Percentiles rank a stretch among this genome's conserved stretches.
Evolutionary conservation across 2,329 filamentous ascomycete genomes (phyloP).

Genomic region (Ramichloridium luteum): DNA sequence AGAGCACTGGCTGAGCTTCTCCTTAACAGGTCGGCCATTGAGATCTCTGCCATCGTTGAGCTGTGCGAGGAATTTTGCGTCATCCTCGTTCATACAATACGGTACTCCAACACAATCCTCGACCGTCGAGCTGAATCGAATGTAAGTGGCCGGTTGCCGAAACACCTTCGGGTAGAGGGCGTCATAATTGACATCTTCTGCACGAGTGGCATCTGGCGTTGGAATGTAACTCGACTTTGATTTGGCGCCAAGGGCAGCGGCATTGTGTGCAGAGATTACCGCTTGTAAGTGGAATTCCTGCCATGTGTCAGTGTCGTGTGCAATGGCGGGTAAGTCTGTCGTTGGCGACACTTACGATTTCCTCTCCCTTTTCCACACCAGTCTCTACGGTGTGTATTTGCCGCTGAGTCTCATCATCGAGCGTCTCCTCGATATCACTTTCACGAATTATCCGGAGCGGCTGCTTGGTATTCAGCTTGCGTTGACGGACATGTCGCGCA

Average conservation of each 20-base stretch:
- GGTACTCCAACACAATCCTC: conserved; percentile 83
- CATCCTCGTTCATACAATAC: conserved; percentile 91
- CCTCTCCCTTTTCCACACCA: conserved; percentile 91
- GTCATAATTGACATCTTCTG: conserved; percentile 66
- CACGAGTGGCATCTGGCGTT: conserved; percentile 50
- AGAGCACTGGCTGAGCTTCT: conserved; percentile 49
- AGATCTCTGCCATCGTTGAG: conserved; percentile 67
- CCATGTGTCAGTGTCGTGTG: conserved; percentile 4
- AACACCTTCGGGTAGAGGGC: conserved; percentile 70
- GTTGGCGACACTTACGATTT: conserved; percentile 92
- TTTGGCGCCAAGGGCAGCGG: conserved; percentile 44
- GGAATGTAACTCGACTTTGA: conserved; percentile 52
- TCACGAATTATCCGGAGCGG: conserved; percentile 78
- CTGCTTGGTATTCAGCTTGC: conserved; percentile 88
- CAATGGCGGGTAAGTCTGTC: conserved; percentile 3
- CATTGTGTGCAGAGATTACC: conserved; percentile 53
- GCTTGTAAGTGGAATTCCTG: conserved; percentile 94
- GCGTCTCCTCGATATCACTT: conserved; percentile 68
- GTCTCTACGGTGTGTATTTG: conserved; percentile 79
- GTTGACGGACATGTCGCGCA: conserved; percentile 50
- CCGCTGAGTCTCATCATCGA: conserved; percentile 75
- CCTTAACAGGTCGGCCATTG: conserved; percentile 19
- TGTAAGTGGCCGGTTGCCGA: conserved; percentile 80
- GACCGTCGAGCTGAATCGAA: conserved; percentile 94
- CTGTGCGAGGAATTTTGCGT: conserved; percentile 70